Evolutionary conservation across 2,329 filamentous ascomycete genomes (phyloP).

Genomic region (Scedosporium minutisporum): DNA sequence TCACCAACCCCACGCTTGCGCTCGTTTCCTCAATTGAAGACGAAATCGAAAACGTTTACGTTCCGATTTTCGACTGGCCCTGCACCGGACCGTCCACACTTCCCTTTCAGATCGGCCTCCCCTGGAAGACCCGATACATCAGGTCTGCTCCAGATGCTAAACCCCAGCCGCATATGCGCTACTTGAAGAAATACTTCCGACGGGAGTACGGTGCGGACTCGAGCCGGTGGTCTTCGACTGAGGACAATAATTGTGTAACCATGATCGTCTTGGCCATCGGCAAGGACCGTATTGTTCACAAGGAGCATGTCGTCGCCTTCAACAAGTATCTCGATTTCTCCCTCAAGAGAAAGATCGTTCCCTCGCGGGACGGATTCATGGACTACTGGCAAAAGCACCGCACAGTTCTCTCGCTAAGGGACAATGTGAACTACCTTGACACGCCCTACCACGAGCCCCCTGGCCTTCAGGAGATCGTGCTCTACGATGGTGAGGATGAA

Average conservation of each 20-base stretch:
- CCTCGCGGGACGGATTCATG: conserved; percentile 3
- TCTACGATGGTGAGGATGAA: background rate
- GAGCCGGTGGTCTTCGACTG: background rate
- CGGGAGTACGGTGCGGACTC: background rate
- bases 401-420: background rate
- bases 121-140: conserved; percentile 3
- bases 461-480: background rate
- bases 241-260: background rate
- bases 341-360: background rate
- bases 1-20: background rate
- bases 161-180: background rate
- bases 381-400: conserved; percentile 2
- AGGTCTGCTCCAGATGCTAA: background rate
- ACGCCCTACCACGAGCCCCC: conserved; percentile 2
- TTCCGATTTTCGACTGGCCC: background rate
- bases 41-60: conserved; percentile 1
- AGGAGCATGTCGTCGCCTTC: conserved; percentile 1
- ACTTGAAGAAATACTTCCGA: background rate
- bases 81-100: background rate
- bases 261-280: background rate
- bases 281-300: background rate
- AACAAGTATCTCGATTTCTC: conserved; percentile 4
- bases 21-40: background rate
- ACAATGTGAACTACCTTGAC: background rate
- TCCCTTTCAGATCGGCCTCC: conserved; percentile 3